Conservation (phyloP, 2,329 filamentous ascomycete genomes). For the Ceratocystis smalleyi region DNA sequence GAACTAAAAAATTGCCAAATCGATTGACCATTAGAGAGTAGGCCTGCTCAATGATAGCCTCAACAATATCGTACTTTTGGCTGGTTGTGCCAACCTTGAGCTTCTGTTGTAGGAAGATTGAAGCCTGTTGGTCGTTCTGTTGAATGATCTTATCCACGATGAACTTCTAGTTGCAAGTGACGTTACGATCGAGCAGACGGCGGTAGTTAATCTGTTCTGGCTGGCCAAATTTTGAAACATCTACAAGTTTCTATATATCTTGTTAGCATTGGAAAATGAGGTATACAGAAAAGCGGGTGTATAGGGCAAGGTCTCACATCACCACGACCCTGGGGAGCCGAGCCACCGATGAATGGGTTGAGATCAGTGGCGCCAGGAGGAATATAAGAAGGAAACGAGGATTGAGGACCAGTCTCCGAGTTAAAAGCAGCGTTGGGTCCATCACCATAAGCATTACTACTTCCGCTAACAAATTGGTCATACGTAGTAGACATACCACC, state of each 20-base stretch:
- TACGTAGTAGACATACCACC: neutral
- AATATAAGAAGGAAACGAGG: slow-evolving; percentile 1
- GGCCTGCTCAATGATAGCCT: slow-evolving; percentile 86
- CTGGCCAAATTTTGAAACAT: slow-evolving; percentile 6
- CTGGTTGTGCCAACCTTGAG: slow-evolving; percentile 89
- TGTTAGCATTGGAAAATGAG: neutral
- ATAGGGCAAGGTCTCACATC: slow-evolving; percentile 2
- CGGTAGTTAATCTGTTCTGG: slow-evolving; percentile 94
- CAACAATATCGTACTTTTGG: slow-evolving; percentile 94
- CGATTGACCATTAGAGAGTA: slow-evolving; percentile 96
- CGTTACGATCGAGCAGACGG: slow-evolving; percentile 82
- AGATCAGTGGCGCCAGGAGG: neutral
- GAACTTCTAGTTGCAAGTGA: slow-evolving; percentile 98
- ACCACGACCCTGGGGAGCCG: slow-evolving; percentile 1
- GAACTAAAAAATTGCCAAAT: slow-evolving; percentile 95
- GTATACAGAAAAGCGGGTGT: neutral
- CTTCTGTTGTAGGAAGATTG: slow-evolving; percentile 97
- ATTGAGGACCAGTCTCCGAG: neutral
- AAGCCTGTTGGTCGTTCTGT: slow-evolving; percentile 98
- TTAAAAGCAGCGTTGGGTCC: neutral
- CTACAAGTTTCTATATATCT: neutral
- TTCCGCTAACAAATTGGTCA: slow-evolving; percentile 1
- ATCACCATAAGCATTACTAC: neutral
- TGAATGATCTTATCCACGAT: slow-evolving; percentile 99
- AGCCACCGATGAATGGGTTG: neutral